phyloP scores from a whole-genome alignment of 495 filamentous ascomycete species.

The Tuber indicum region DNA sequence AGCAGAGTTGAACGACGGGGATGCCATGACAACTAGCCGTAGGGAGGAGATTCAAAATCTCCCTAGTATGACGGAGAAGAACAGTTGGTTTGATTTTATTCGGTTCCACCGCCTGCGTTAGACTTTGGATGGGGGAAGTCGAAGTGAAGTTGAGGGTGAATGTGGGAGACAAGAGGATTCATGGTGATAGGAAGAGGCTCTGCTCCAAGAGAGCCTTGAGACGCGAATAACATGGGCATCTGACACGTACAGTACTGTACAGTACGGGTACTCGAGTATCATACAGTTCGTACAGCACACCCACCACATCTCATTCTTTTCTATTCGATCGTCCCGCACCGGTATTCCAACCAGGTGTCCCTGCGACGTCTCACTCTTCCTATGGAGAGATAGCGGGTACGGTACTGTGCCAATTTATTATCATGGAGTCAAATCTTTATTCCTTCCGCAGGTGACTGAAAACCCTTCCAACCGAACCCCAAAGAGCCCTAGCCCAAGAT shows the following conservation, averaged over 20 bases:
- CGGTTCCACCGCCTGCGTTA: background rate
- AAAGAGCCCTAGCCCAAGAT: background rate
- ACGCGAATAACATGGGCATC: background rate
- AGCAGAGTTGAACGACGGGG: slow-evolving; percentile 9
- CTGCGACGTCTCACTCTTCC: background rate
- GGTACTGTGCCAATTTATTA: background rate
- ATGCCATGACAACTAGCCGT: slow-evolving; percentile 13
- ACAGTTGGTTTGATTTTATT: background rate
- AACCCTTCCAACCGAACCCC: background rate
- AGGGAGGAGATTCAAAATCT: background rate
- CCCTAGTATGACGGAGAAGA: background rate
- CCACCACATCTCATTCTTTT: background rate
- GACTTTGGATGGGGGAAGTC: background rate
- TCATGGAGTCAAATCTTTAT: background rate
- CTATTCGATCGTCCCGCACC: background rate
- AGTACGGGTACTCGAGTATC: background rate
- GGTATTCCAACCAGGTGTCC: background rate
- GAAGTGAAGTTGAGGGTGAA: background rate
- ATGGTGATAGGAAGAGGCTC: background rate
- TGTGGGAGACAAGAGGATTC: background rate
- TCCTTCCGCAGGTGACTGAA: background rate
- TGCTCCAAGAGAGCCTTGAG: background rate
- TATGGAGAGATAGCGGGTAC: background rate
- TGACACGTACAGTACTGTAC: background rate
- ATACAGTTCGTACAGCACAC: no score